Evolutionary conservation across 2,329 filamentous ascomycete genomes (phyloP), one percentile per base, ranked within the genome.

Genomic region (Curvularia eragrostidis): DNA sequence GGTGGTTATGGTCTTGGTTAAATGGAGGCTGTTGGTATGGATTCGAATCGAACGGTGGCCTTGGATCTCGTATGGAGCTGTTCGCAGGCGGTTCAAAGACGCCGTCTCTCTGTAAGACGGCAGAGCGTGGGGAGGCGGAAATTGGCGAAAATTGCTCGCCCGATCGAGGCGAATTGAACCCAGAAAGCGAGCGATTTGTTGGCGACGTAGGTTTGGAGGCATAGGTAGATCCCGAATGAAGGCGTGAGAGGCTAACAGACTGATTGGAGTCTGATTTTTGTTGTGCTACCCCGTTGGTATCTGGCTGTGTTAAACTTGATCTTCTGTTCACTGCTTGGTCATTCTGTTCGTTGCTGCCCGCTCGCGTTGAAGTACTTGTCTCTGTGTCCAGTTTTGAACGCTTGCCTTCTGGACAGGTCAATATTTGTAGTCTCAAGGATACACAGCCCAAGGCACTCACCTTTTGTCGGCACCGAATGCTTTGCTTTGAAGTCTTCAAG

Each of bases 401-500:
- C 59, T 81, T 82, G 52, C 74, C 77, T 70, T 81, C 78, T 71
- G 59, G 51, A 42, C 36, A 50, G 62, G 68, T 74, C 53, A 71
- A 52, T 57, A 55, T 39, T 43, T 46, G 55, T 59, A 60, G 58
- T 39, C 47, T 21, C 19, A 18, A n/a, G 9, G 15, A 26, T 26
- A 28, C 24, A 12, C 23, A 26, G 23, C n/a, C n/a, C n/a, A n/a
- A n/a, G 44, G 18, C 32, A 66, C 72, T 55, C 57, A 78, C 77
- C 75, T 67, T 75, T 74, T 19, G 67, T 71, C 39, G 73, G 70
- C 10, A 69, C 68, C 15, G 71, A 73, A 64, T 93, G 89, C 71
- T 89, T 90, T 26, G 87, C 85, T 71, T 90, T 93, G 79, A 95
- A 94, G 1, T 93, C 90, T 30, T 86, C 83, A 21, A 94, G 79